Evolutionary conservation across 495 filamentous ascomycete species (phyloP), one percentile per base, ranked within the genome.

Genomic region (Penicillium daleae): DNA sequence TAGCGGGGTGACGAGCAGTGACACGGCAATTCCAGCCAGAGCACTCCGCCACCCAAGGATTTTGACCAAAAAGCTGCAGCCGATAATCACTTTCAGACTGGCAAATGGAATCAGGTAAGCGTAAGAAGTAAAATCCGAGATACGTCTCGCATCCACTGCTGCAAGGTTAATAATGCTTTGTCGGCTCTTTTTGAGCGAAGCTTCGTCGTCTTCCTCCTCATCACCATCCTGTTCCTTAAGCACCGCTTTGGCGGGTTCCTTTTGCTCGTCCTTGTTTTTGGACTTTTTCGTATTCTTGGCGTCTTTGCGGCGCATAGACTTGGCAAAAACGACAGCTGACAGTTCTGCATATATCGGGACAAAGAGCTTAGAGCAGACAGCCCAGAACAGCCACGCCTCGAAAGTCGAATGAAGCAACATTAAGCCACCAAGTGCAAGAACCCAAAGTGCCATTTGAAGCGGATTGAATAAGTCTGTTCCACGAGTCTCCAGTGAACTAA

Each of bases 91-190:
- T 61, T 88, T 87, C 61, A 87, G 76, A 0, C 86, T 57, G 0
- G 75, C 75, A 5, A 69, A 69, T 3, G 85, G 80, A 60, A 93
- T 87, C n/a, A 89, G 68, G 66, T 86, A 86, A 56, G 86, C 86
- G 68, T 83, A 91, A 6, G 81, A 76, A 24, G 81, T 80, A 65
- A 93, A 92, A 42, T 93, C 88, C 0, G 89, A 82, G 44, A 96
- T 81, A 6, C 92, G 85, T 59, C 87, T 86, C 3, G 85, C 82
- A 75, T 96, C 92, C 8, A 96, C 87, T 6, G 89, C 89, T 24
- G 92, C 86, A 39, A 93, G 78, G 66, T 96, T 96, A 56, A 93
- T 87, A 13, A 87, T 90, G 58, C 87, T 89, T 73, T 93, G 92
- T 56, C 89, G 89, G 68, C 82, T 82, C 61, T 87, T 89, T 50